Evolutionary conservation across 495 filamentous ascomycete species (phyloP).

Genomic region (Penicillium desertorum): DNA sequence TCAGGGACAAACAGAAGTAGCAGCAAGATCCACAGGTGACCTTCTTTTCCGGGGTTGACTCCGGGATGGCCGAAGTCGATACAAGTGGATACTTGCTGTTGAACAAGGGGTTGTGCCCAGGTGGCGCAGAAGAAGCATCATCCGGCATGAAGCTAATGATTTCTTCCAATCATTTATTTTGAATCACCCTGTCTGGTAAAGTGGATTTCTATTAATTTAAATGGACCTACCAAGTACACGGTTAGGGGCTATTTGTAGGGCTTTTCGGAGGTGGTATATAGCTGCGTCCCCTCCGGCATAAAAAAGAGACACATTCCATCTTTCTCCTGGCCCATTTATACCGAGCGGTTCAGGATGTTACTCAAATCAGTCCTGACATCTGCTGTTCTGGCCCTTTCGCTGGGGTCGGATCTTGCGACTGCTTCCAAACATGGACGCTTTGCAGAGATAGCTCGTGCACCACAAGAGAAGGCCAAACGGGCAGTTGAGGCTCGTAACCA

Average conservation of each 20-base stretch:
- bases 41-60: constrained; percentile 15
- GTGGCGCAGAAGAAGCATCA: constrained; percentile 19
- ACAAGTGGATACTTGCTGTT: constrained; percentile 15
- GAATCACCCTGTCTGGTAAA: background rate
- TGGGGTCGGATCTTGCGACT: constrained; percentile 29
- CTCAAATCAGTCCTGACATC: constrained; percentile 33
- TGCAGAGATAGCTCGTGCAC: constrained; percentile 69
- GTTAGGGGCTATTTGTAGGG: background rate
- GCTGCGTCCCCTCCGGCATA: background rate
- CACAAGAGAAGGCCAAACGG: constrained; percentile 78
- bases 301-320: background rate
- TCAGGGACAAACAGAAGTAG: background rate
- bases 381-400: constrained; percentile 28
- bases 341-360: constrained; percentile 24
- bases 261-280: background rate
- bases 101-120: constrained; percentile 8
- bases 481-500: constrained; percentile 53
- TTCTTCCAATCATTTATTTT: background rate
- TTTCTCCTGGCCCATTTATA: background rate
- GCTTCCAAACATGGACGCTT: constrained; percentile 37
- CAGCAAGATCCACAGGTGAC: background rate
- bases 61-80: constrained; percentile 14
- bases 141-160: background rate
- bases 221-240: background rate
- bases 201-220: background rate